phyloP scores from a whole-genome alignment of 306 rosid species.

The Vicia sativa region DNA sequence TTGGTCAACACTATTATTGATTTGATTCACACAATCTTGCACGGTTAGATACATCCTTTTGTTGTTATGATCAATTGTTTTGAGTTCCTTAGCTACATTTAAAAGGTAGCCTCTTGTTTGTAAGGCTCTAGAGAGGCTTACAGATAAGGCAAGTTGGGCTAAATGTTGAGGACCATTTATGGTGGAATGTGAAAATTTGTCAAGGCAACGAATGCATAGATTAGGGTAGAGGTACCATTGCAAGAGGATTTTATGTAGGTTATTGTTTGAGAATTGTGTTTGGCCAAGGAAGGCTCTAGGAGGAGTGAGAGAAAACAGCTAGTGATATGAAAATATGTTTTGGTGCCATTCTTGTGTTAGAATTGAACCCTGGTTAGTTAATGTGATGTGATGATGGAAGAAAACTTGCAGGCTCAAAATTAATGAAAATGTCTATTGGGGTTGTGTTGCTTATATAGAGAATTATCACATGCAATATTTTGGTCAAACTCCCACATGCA shows the following conservation, averaged over 20 bases:
- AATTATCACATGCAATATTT: not conserved
- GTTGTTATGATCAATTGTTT: conserved; percentile 20
- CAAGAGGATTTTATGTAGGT: conserved; percentile 57
- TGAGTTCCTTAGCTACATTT: conserved; percentile 43
- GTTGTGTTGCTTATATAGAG: conserved; percentile 38
- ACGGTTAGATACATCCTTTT: conserved; percentile 41
- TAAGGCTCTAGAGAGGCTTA: conserved; percentile 54
- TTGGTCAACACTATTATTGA: conserved; percentile 59
- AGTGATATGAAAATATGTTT: conserved; percentile 32
- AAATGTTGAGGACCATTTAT: conserved; percentile 45
- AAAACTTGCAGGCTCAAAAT: not conserved
- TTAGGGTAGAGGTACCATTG: conserved; percentile 48
- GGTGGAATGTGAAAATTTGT: conserved; percentile 37
- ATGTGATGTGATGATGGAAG: not conserved
- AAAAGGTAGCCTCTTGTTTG: conserved; percentile 48
- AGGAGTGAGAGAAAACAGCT: conserved; percentile 37
- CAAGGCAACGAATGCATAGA: conserved; percentile 50
- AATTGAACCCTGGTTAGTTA: not conserved
- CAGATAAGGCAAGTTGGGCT: conserved; percentile 52
- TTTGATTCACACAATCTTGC: conserved; percentile 57
- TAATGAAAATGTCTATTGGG: conserved; percentile 22
- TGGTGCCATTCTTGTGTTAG: conserved; percentile 45
- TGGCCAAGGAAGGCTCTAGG: conserved; percentile 33
- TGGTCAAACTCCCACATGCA: conserved; percentile 19
- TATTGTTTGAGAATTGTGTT: conserved; percentile 24